Percentiles rank a stretch among this genome's conserved stretches.
Conservation (phyloP, 306 rosid species). For the Phaseolus lunatus region DNA sequence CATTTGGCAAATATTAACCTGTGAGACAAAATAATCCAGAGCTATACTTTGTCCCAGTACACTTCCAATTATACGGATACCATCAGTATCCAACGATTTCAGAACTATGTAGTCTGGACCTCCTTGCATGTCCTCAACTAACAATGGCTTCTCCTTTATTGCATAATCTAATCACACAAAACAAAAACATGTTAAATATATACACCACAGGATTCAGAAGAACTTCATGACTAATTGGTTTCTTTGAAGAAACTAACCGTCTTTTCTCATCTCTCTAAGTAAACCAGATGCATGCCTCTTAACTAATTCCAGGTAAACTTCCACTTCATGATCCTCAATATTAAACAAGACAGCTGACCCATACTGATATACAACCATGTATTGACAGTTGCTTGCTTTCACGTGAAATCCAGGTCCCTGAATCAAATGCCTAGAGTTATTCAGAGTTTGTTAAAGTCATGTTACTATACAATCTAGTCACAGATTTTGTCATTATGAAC, state of each 20-base stretch:
- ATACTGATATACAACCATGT: constrained; percentile 89
- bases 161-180: constrained; percentile 73
- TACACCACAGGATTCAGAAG: constrained; percentile 17
- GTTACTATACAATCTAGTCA: background rate
- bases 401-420: constrained; percentile 61
- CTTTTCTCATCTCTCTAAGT: constrained; percentile 89
- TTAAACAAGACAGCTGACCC: constrained; percentile 96
- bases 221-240: constrained; percentile 28
- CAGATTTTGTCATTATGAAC: constrained; percentile 8
- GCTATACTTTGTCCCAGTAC: constrained; percentile 99
- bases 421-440: constrained; percentile 34
- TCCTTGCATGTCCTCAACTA: constrained; percentile 86
- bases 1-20: constrained; percentile 57
- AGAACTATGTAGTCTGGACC: constrained; percentile 92
- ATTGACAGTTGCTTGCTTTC: constrained; percentile 57
- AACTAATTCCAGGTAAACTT: constrained; percentile 68
- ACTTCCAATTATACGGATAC: constrained; percentile 91
- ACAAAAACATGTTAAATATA: constrained; percentile 12
- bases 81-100: constrained; percentile 81
- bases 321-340: constrained; percentile 88
- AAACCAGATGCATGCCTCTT: constrained; percentile 87
- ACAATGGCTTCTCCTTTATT: constrained; percentile 80
- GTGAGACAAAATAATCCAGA: constrained; percentile 96
- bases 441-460: constrained; percentile 27
- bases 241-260: constrained; percentile 63